Evolutionary conservation across 1,139 yeast species (phyloP).

Genomic region (Pichia inconspicua): DNA sequence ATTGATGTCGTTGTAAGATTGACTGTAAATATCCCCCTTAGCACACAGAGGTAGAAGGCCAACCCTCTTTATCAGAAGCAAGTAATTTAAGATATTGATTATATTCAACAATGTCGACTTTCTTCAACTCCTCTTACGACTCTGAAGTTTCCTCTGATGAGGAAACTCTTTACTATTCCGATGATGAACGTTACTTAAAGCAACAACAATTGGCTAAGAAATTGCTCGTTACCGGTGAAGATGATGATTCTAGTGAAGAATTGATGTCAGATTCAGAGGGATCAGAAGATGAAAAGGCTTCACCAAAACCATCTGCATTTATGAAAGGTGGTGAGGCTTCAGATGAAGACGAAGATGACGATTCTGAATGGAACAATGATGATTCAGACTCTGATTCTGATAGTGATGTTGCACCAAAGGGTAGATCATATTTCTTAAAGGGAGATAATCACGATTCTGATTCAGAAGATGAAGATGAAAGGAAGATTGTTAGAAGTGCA

Average conservation of each 20-base stretch:
- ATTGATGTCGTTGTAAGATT: background rate
- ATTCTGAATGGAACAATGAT: conserved; percentile 30
- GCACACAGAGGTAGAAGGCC: background rate
- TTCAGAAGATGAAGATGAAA: conserved; percentile 49
- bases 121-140: conserved; percentile 59
- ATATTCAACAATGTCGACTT: conserved; percentile 51
- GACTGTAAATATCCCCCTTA: too few relatives aligned
- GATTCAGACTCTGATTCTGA: conserved; percentile 33
- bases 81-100: background rate
- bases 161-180: conserved; percentile 61
- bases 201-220: conserved; percentile 6
- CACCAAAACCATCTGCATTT: conserved; percentile 14
- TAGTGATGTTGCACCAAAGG: conserved; percentile 33
- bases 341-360: conserved; percentile 36
- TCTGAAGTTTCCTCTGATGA: conserved; percentile 66
- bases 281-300: conserved; percentile 32
- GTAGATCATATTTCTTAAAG: conserved; percentile 53
- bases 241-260: conserved; percentile 27
- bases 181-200: conserved; percentile 48
- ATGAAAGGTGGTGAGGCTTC: conserved; percentile 30
- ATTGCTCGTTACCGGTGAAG: conserved; percentile 18
- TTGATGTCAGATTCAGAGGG: conserved; percentile 19
- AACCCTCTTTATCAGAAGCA: background rate
- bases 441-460: conserved; percentile 47
- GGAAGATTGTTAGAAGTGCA: conserved; percentile 85